Evolutionary conservation across 2,329 filamentous ascomycete species (phyloP), one percentile per base, ranked within the genome.

Genomic region (Dactylellina sp.): DNA sequence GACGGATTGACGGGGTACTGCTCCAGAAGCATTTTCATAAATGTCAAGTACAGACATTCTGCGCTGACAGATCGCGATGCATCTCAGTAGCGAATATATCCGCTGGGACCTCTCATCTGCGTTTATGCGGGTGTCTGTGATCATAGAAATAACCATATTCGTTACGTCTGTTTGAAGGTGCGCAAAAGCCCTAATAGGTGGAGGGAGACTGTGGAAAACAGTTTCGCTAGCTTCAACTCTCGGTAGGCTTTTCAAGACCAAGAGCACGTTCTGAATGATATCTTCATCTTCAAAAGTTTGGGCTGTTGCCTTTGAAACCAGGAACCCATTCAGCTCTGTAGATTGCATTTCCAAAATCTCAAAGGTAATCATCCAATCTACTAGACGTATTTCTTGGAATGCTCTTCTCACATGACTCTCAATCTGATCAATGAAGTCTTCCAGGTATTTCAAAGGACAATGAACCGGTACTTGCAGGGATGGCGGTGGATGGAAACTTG

Each of bases 281-380:
- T 77, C 77, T 24, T 79, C 78, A 16, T 79, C 78, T 61, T 79
- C 78, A 49, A 78, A 77, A 14, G 66, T 53, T 25, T 78, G 68
- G 18, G 76, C 53, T 2, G 77, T 76, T 12, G 78, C 37, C 49
- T 79, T 79, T 11, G 78, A 76, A 16, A 78, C 75, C 42, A 79
- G 76, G 52, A 79, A 79, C 16, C 78, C 78, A 47, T 76, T 74
- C 24, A 78, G 74, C 16, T 79, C 78, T 4, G 77, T 76, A 39
- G 78, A 78, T 50, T 79, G 78, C 46, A 77, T 78, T 70, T 79
- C 78, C 42, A 79, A 71, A 32, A 79, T 75, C 52, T 79, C 78
- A 63, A 79, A 79, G n/a, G 78, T 76, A 20, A 78, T 70, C 77
- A 79, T 79, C 78, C 78, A 79, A 42, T 79, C 78, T 46, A 78